Conservation (phyloP, 192 early-diverging fungal species). For the Coemansia sp. region DNA sequence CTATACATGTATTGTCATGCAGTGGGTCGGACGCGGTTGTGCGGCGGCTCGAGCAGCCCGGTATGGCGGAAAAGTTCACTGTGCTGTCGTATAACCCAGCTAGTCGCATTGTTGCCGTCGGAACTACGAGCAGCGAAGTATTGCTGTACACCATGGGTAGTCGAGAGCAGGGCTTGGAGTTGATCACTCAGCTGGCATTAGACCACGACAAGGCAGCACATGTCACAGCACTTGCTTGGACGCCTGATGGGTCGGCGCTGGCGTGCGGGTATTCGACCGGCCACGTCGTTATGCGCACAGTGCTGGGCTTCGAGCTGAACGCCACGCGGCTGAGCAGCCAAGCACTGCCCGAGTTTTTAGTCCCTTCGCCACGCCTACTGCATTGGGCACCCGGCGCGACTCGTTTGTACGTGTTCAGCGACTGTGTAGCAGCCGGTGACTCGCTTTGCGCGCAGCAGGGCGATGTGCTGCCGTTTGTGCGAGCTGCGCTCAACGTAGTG, state of each 20-base stretch:
- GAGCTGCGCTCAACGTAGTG: conserved; percentile 25
- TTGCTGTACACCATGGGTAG: conserved; percentile 13
- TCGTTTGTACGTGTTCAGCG: conserved; percentile 23
- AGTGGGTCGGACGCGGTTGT: background rate
- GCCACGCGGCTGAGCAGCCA: conserved; percentile 26
- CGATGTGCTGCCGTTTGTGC: conserved; percentile 41
- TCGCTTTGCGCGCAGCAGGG: conserved; percentile 20
- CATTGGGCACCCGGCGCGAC: conserved; percentile 27
- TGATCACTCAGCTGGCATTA: background rate
- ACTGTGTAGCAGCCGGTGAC: background rate
- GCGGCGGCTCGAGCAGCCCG: conserved; percentile 6
- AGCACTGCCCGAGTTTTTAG: background rate
- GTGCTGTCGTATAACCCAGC: conserved; percentile 23
- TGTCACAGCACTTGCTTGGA: conserved; percentile 34
- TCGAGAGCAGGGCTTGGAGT: background rate
- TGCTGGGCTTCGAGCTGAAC: conserved; percentile 46
- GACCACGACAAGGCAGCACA: conserved; percentile 17
- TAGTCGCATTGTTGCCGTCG: conserved; percentile 34
- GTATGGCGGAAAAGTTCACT: conserved; percentile 12
- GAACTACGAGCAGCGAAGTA: conserved; percentile 31
- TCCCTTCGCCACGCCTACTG: conserved; percentile 13
- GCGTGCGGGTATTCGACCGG: conserved; percentile 47
- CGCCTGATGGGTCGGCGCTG: conserved; percentile 37
- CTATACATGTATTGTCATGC: conserved; percentile 14
- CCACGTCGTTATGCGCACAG: conserved; percentile 37